Evolutionary conservation across 345 rosid species (phyloP).

Genomic region (Excoecaria agallocha): DNA sequence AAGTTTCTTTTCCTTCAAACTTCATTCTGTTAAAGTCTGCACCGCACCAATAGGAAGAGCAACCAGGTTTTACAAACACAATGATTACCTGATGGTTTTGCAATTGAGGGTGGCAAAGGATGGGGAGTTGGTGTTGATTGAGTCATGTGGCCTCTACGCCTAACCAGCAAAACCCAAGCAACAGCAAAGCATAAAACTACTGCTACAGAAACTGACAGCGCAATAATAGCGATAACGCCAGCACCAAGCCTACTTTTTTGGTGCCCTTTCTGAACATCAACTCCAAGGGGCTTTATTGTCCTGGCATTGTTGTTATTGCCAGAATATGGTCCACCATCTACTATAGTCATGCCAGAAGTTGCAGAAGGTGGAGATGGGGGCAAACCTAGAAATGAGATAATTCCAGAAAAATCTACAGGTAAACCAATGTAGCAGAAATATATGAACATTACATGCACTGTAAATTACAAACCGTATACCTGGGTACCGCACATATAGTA

Average conservation of each 20-base stretch:
- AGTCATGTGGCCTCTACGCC: constrained; percentile 35
- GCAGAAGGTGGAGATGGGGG: constrained; percentile 88
- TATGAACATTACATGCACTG: not conserved
- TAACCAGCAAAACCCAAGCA: constrained; percentile 59
- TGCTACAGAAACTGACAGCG: constrained; percentile 61
- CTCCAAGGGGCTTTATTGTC: constrained; percentile 79
- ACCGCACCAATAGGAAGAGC: not conserved
- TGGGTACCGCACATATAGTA: constrained; percentile 77
- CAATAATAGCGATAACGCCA: constrained; percentile 63
- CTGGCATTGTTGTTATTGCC: constrained; percentile 53
- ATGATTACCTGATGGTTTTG: constrained; percentile 74
- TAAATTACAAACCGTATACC: constrained; percentile 34
- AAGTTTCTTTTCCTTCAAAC: not conserved
- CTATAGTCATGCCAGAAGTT: constrained; percentile 45
- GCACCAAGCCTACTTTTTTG: constrained; percentile 50
- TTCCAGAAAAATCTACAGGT: constrained; percentile 1
- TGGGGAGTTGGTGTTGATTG: constrained; percentile 42
- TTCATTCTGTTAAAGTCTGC: not conserved
- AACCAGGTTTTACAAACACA: not conserved
- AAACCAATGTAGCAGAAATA: not conserved
- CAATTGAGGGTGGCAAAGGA: constrained; percentile 44
- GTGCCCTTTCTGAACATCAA: constrained; percentile 58
- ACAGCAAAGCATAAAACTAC: constrained; percentile 53
- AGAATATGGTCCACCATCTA: constrained; percentile 67
- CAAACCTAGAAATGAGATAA: constrained; percentile 49